Evolutionary conservation across 495 filamentous ascomycete species (phyloP).

Genomic region (Penicillium diatomitis): DNA sequence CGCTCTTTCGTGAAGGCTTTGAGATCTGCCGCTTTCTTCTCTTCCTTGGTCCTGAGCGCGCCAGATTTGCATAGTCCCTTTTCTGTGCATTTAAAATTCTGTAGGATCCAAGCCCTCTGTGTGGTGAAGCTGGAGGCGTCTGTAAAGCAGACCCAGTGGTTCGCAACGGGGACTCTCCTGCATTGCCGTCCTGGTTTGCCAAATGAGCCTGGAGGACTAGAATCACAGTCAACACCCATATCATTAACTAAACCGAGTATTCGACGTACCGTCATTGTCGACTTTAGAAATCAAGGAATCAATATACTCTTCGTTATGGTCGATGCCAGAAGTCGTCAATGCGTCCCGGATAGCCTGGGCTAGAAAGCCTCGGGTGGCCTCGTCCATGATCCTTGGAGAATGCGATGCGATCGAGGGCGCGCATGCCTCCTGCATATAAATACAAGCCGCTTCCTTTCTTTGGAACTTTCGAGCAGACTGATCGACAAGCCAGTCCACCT

Average conservation of each 20-base stretch:
- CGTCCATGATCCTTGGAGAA: constrained; percentile 2
- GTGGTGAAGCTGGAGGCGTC: background rate
- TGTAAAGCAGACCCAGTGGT: background rate
- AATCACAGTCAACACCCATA: background rate
- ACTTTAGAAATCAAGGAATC: constrained; percentile 3
- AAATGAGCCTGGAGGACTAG: background rate
- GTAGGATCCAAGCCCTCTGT: background rate
- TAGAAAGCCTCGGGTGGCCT: constrained; percentile 3
- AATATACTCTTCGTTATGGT: background rate
- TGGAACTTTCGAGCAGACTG: constrained; percentile 3
- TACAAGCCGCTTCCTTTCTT: background rate
- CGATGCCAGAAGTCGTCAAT: background rate
- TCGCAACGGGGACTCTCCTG: background rate
- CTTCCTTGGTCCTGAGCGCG: background rate
- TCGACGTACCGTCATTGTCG: constrained; percentile 71
- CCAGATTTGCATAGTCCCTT: background rate
- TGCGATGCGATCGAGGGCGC: background rate
- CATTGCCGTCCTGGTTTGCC: background rate
- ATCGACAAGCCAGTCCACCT: constrained; percentile 3
- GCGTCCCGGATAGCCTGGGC: constrained; percentile 1
- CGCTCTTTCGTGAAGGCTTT: too few species aligned
- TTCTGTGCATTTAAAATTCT: background rate
- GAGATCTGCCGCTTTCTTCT: background rate
- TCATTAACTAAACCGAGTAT: constrained; percentile 1
- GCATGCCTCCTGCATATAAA: background rate